Percentiles rank a stretch among this genome's conserved stretches.
Evolutionary conservation across 2,329 filamentous ascomycete genomes (phyloP).

Genomic region (Paramyrothecium sp.): DNA sequence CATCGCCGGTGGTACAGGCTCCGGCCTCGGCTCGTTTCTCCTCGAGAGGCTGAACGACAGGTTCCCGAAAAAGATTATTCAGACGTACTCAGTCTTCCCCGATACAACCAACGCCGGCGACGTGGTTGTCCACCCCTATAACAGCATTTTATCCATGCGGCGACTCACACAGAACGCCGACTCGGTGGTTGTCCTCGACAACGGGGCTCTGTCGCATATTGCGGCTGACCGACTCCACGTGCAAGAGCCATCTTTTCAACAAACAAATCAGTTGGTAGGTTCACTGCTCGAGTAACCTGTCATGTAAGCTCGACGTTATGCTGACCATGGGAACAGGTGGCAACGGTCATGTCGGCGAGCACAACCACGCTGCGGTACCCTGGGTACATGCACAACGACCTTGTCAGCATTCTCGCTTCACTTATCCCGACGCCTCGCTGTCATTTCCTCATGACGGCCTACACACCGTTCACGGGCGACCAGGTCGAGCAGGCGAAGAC

Average conservation of each 20-base stretch:
- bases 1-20: constrained; percentile 94
- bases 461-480: constrained; percentile 95
- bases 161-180: constrained; percentile 94
- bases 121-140: constrained; percentile 97
- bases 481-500: constrained; percentile 97
- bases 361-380: constrained; percentile 96
- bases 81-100: constrained; percentile 98
- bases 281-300: not conserved
- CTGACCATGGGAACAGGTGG: constrained; percentile 54
- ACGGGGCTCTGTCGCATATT: constrained; percentile 89
- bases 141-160: constrained; percentile 89
- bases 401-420: constrained; percentile 93
- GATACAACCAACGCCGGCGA: constrained; percentile 85
- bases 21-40: constrained; percentile 91
- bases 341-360: constrained; percentile 97
- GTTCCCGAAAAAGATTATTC: constrained; percentile 98
- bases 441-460: constrained; percentile 98
- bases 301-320: not conserved
- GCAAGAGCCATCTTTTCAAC: constrained; percentile 92
- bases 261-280: constrained; percentile 88
- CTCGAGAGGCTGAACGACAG: constrained; percentile 94
- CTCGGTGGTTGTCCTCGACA: constrained; percentile 95
- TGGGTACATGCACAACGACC: constrained; percentile 99
- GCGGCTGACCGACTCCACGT: constrained; percentile 93
- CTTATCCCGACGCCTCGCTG: constrained; percentile 94